Percentiles rank a stretch among this genome's conserved stretches.
These are phyloP conservation scores for Jackrogersella multiformis DNA, from an alignment of 495 filamentous ascomycete species.

Conservation along the genomic window DNA sequence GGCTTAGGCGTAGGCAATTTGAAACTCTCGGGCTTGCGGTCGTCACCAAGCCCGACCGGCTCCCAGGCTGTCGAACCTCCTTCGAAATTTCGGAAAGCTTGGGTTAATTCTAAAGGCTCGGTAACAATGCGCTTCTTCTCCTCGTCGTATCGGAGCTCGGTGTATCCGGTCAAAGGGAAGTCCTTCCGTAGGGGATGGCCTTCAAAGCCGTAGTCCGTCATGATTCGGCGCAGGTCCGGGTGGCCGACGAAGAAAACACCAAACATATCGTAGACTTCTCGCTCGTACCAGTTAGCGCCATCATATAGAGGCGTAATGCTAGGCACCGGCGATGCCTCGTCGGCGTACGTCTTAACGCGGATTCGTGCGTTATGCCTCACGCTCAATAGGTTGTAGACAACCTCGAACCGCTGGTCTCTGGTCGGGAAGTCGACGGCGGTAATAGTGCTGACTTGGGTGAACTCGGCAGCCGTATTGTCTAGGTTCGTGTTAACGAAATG, in stretches of 20 bases:
- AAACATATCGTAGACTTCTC: constrained; percentile 97
- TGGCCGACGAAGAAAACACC: constrained; percentile 96
- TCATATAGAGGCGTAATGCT: constrained; percentile 86
- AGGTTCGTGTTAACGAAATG: constrained; percentile 15
- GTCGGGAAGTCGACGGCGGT: constrained; percentile 96
- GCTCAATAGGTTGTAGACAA: constrained; percentile 97
- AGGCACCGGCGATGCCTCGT: constrained; percentile 94
- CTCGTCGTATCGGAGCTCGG: constrained; percentile 96
- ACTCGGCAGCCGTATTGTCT: constrained; percentile 96
- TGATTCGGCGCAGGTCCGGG: constrained; percentile 95
- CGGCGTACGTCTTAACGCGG: constrained; percentile 98
- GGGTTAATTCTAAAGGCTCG: constrained; percentile 95
- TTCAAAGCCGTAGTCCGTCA: constrained; percentile 99
- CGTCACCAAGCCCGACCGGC: constrained; percentile 83
- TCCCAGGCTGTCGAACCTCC: constrained; percentile 86
- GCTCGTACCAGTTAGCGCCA: constrained; percentile 98
- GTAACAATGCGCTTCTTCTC: constrained; percentile 99
- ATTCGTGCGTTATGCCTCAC: constrained; percentile 96
- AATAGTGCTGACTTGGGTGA: constrained; percentile 90
- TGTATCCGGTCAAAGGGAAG: constrained; percentile 98
- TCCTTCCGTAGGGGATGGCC: constrained; percentile 98
- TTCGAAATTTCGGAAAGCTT: constrained; percentile 99
- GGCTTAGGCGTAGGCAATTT: constrained; percentile 95
- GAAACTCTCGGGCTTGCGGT: constrained; percentile 87
- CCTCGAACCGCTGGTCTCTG: constrained; percentile 91